A percentile compares a stretch with the other conserved stretches of the same genome.
These are phyloP conservation scores for Eucalyptus pauciflora DNA, from an alignment of 345 rosid genomes.

Conservation along the genomic window DNA sequence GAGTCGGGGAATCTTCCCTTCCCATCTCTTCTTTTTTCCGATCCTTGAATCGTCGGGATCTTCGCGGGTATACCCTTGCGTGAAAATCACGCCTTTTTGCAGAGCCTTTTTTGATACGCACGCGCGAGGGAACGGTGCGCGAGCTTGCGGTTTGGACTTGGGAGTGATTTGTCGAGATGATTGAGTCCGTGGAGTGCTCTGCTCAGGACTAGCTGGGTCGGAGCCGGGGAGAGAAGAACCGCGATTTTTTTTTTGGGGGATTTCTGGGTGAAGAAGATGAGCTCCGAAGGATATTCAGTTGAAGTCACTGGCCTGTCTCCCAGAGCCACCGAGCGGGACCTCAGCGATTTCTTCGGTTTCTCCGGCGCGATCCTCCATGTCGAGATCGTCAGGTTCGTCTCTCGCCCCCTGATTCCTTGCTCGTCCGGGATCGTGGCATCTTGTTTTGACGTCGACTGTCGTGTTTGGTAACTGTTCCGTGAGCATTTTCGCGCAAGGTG, in stretches of 20 bases:
- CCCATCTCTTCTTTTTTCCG: neutral
- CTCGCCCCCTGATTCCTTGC: neutral
- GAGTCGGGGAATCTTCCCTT: neutral
- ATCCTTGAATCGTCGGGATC: neutral
- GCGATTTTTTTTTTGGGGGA: neutral
- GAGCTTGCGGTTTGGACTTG: neutral
- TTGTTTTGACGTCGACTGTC: neutral
- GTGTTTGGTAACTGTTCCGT: neutral
- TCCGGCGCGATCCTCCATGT: conserved; percentile 49
- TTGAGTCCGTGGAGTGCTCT: neutral
- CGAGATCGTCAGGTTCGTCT: conserved; percentile 47
- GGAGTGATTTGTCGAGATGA: neutral
- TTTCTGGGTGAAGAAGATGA: conserved; percentile 26
- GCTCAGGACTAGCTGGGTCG: neutral
- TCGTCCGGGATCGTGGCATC: neutral
- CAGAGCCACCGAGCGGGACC: conserved; percentile 46
- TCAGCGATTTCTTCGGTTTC: conserved; percentile 62
- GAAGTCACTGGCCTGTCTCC: conserved; percentile 74
- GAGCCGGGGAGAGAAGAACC: neutral
- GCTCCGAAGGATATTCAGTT: conserved; percentile 28
- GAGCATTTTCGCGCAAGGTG: neutral
- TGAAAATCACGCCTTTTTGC: neutral
- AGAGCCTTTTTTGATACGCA: neutral
- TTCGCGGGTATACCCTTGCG: neutral
- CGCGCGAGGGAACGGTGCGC: neutral